phyloP scores from a whole-genome alignment of 2,329 filamentous ascomycete genomes.

The Arthroderma sp. region DNA sequence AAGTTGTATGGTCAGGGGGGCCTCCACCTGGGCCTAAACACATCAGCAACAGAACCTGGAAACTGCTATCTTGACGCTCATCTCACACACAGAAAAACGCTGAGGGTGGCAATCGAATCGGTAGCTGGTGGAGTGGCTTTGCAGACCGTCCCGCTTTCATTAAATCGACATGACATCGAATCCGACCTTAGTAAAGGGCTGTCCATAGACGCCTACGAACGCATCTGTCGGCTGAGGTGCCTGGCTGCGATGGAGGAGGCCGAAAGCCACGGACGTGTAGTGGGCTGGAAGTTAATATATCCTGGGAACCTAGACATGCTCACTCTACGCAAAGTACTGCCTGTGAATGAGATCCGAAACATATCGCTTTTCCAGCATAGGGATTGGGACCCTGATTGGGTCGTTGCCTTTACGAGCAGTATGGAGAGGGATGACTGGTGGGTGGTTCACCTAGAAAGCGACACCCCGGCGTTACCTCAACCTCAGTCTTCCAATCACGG shows the following conservation, averaged over 20 bases:
- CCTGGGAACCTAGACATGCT: conserved; percentile 29
- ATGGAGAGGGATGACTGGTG: conserved; percentile 68
- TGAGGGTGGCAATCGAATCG: conserved; percentile 59
- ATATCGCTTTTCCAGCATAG: conserved; percentile 58
- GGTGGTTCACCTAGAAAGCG: conserved; percentile 40
- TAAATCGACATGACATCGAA: conserved; percentile 48
- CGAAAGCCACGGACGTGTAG: conserved; percentile 25
- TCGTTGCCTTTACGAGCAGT: conserved; percentile 57
- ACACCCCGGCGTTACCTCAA: conserved; percentile 7
- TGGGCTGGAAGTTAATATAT: conserved; percentile 26
- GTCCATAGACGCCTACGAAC: conserved; percentile 29
- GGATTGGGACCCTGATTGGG: conserved; percentile 63
- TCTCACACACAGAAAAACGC: conserved; percentile 49
- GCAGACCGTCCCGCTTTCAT: conserved; percentile 49
- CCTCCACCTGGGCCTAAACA: conserved; percentile 46
- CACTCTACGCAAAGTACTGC: conserved; percentile 47
- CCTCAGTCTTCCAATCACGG: background rate
- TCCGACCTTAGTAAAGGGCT: conserved; percentile 47
- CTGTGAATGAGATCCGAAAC: conserved; percentile 50
- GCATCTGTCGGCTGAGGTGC: conserved; percentile 30
- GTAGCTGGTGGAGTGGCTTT: conserved; percentile 66
- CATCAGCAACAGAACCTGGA: conserved; percentile 51
- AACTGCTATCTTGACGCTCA: conserved; percentile 58
- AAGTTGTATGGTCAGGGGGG: conserved; percentile 51
- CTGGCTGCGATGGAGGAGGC: conserved; percentile 31